Base-by-base conservation (phyloP, 331 rosid species). In the Malus hybrid region DNA sequence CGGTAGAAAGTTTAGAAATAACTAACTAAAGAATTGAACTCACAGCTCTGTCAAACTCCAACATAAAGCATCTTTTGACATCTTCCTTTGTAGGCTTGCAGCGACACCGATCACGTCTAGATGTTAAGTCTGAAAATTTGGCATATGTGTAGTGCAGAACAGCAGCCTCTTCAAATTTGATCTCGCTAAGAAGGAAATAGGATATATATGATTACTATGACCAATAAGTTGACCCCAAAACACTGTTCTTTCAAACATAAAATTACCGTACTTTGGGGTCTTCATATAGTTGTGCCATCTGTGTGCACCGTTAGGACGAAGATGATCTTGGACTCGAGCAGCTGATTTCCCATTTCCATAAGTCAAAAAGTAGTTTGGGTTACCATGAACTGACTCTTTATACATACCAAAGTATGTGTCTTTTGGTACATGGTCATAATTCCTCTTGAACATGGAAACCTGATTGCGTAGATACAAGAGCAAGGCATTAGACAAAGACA, bases 1-100 rank as follows among this genome's bases (percentile, higher is more conserved):
- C 31, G 22, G 39, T 75, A 67, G 69, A 76, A 39, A 31, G 62
- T 22, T 52, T 29, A 44, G 54, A 72, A 52, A 70, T 31, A 28
- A 27, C 54, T 14, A 42, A 44, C 14, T 7, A 50, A 79, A 60
- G 32, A 12, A 46, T 13, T 16, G 66, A 76, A 90, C 97, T 90
- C 86, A 95, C 99, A 71, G 96, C 54, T 95, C 99, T 90, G 79
- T 95, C 99, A 78, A 95, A 95, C 63, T 95, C 99, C 86, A 95
- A 85, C 99, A 95, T 95, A 81, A 95, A 95, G 91, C 99, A 95
- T 89, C 99, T 89, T 86, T 95, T 92, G 69, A 92, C 99, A 78
- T 95, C 99, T 64, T 95, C 97, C 84, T 81, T 85, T 22, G 96
- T 90, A 64, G 99, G 99, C 83, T 95, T 95, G 93, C 99, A 95